Evolutionary conservation across 2,329 filamentous ascomycete genomes (phyloP).

Genomic region (Fusarium pseudocircinatum): DNA sequence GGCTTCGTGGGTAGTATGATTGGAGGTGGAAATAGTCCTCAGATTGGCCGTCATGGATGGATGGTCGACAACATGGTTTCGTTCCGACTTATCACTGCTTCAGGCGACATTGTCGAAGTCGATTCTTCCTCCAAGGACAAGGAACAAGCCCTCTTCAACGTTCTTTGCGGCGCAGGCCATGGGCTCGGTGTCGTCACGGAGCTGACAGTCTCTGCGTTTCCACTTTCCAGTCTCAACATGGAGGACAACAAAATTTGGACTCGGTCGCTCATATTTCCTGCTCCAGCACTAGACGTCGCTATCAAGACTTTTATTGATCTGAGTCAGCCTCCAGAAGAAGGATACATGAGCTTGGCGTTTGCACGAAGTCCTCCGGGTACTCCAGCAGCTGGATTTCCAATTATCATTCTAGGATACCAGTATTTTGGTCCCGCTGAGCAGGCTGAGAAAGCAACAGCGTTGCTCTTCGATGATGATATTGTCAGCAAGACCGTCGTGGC

Average conservation of each 20-base stretch:
- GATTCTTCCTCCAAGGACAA: slow-evolving; percentile 18
- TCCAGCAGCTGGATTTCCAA: slow-evolving; percentile 43
- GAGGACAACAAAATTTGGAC: slow-evolving; percentile 46
- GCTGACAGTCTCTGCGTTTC: slow-evolving; percentile 39
- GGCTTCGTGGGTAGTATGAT: slow-evolving; percentile 43
- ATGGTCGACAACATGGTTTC: slow-evolving; percentile 46
- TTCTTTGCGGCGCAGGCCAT: slow-evolving; percentile 48
- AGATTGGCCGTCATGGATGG: slow-evolving; percentile 47
- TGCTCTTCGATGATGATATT: slow-evolving; percentile 28
- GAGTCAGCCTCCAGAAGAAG: slow-evolving; percentile 10
- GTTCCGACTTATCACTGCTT: slow-evolving; percentile 42
- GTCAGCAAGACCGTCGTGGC: slow-evolving; percentile 33
- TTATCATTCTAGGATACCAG: slow-evolving; percentile 38
- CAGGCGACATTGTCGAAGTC: slow-evolving; percentile 24
- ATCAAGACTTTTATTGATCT: slow-evolving; percentile 37
- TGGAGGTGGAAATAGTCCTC: slow-evolving; percentile 41
- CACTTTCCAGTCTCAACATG: slow-evolving; percentile 41
- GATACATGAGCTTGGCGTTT: slow-evolving; percentile 39
- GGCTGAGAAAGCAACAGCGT: slow-evolving; percentile 36
- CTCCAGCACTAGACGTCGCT: slow-evolving; percentile 32
- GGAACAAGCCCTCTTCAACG: slow-evolving; percentile 44
- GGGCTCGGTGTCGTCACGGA: slow-evolving; percentile 47
- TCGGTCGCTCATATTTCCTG: slow-evolving; percentile 44
- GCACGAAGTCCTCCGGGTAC: slow-evolving; percentile 44
- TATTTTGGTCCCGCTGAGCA: slow-evolving; percentile 40